Evolutionary conservation across 495 filamentous ascomycete genomes (phyloP), one percentile per base, ranked within the genome.

Genomic region (Aspergillus biplanus): DNA sequence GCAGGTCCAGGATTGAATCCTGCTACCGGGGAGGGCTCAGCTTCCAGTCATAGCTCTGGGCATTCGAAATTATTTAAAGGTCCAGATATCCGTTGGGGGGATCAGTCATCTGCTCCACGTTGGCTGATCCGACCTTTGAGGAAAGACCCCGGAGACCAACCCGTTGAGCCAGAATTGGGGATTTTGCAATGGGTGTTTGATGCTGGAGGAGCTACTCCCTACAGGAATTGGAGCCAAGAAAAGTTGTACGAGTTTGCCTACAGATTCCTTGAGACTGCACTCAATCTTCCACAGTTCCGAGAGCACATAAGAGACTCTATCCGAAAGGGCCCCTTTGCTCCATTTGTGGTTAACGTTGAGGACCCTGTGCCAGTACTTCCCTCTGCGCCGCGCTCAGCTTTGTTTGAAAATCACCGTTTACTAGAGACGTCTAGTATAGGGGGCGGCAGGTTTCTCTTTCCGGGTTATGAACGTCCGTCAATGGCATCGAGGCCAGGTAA

Each of bases 121-220:
- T 69, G 47, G 54, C 42, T 34, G 44, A 49, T 63, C 15, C 12
- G 34, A 16, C 61, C 61, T 16, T 42, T n/a, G 46, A 5, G n/a
- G 7, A 34, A 34, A 12, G 5, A 31, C 27, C 48, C 53, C 42
- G 37, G 42, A 32, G 27, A 13, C 44, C 39, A n/a, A 16, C 53
- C 49, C 11, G 39, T 27, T 27, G 21, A 27, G 21, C 53, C 34
- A 33, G 8, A 33, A 33, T 33, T 57, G 33, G 61, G 61, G 9
- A 35, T 57, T 6, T 50, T 74, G 21, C 11, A 61, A 15, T 76
- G 74, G 74, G 52, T 37, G 6, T 73, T 76, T 46, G 72, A 76
- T 3, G 46, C 69, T 18, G 74, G 72, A n/a, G 18, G 63, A 12
- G 2, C 33, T 0, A 11, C 32, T 16, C 27, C n/a, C 8, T 67